Conservation (phyloP, 495 filamentous ascomycete genomes). For the Trichoderma gamsii region DNA sequence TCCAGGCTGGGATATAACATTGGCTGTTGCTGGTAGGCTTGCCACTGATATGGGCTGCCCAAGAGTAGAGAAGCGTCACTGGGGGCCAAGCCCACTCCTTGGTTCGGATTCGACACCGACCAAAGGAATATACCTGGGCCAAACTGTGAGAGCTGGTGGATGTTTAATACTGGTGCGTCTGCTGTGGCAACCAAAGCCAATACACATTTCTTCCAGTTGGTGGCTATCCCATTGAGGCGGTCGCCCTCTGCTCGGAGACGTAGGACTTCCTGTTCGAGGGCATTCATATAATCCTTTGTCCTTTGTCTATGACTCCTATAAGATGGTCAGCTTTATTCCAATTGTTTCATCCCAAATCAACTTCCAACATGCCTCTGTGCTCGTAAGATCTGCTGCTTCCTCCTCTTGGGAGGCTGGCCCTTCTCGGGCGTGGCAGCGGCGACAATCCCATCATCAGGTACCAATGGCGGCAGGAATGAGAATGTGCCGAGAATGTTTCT, state of each 20-base stretch:
- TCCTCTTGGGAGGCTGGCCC: constrained; percentile 3
- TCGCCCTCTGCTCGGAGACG: constrained; percentile 8
- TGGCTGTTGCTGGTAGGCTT: background rate
- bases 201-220: background rate
- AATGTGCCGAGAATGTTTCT: background rate
- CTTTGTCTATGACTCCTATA: background rate
- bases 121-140: background rate
- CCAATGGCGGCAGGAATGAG: background rate
- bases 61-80: background rate
- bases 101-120: background rate
- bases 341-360: background rate
- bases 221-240: background rate
- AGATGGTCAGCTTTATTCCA: background rate
- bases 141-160: background rate
- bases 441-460: background rate
- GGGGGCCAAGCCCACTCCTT: no score
- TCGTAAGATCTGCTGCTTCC: constrained; percentile 1
- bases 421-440: background rate
- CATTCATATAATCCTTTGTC: constrained; percentile 8
- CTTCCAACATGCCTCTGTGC: background rate
- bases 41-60: background rate
- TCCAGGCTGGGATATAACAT: background rate
- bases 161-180: background rate
- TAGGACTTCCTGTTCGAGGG: background rate
- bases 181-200: background rate